Evolutionary conservation across 345 rosid species (phyloP).

Genomic region (Brassica rapa): DNA sequence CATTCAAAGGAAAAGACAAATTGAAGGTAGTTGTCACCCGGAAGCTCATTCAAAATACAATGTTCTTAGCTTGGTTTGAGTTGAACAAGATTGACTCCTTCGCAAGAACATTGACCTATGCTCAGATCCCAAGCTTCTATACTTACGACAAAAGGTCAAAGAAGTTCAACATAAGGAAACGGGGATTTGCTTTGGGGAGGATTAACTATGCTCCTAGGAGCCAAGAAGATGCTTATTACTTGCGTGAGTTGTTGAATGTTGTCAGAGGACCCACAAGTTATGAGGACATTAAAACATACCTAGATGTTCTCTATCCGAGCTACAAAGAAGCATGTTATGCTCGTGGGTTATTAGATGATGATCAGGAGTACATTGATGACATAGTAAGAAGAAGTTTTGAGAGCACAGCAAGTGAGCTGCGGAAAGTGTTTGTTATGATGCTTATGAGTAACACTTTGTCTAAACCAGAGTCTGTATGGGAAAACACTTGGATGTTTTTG

Average conservation of each 20-base stretch:
- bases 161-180: neutral
- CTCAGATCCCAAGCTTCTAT: neutral
- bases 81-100: neutral
- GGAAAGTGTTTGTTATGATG: neutral
- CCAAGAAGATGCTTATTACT: neutral
- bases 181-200: neutral
- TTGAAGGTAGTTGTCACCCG: neutral
- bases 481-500: neutral
- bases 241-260: neutral
- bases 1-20: neutral
- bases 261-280: neutral
- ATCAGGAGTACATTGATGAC: neutral
- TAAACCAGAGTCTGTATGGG: neutral
- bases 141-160: neutral
- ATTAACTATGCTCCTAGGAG: neutral
- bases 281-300: neutral
- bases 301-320: neutral
- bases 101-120: neutral
- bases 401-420: neutral
- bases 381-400: neutral
- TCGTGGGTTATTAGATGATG: neutral
- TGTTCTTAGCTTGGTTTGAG: neutral
- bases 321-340: neutral
- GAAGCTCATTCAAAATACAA: neutral
- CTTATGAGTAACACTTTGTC: neutral